These are phyloP conservation scores for Ceriops decandra DNA, from an alignment of 345 rosid species.

Conservation along the genomic window DNA sequence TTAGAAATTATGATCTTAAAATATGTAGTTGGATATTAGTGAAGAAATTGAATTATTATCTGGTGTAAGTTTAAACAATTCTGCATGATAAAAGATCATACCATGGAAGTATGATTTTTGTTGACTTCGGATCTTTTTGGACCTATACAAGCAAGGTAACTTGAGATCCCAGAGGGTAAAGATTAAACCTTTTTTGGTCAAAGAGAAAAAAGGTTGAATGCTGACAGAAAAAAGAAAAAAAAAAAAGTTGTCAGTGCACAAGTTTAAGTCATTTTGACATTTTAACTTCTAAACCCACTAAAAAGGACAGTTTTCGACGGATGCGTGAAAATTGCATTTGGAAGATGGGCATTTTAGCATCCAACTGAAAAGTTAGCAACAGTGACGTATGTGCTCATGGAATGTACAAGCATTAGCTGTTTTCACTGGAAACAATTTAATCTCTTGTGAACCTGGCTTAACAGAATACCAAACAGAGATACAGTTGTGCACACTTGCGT, in stretches of 20 bases:
- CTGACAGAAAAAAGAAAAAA: background rate
- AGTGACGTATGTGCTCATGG: background rate
- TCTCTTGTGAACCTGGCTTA: too few relatives aligned
- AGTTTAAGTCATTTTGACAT: background rate
- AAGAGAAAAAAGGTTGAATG: background rate
- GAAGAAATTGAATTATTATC: background rate
- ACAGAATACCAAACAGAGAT: too few relatives aligned
- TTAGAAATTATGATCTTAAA: too few relatives aligned
- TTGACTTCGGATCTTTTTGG: constrained; percentile 47
- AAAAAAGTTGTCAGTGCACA: background rate
- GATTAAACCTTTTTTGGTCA: too few relatives aligned
- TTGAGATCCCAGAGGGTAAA: background rate
- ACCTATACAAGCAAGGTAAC: constrained; percentile 38
- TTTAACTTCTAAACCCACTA: too few relatives aligned
- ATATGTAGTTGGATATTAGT: too few relatives aligned
- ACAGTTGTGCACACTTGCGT: too few relatives aligned
- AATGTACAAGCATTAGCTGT: background rate
- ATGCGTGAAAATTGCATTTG: background rate
- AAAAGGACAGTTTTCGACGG: too few relatives aligned
- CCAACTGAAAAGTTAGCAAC: background rate
- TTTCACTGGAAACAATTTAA: too few relatives aligned
- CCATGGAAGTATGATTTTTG: background rate
- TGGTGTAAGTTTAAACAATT: too few relatives aligned
- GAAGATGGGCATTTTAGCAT: background rate
- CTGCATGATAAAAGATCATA: too few relatives aligned